Percentiles rank a stretch among this genome's conserved stretches.
Evolutionary conservation across 257 asterid genomes (phyloP).

Genomic region (Primulina eburnea): DNA sequence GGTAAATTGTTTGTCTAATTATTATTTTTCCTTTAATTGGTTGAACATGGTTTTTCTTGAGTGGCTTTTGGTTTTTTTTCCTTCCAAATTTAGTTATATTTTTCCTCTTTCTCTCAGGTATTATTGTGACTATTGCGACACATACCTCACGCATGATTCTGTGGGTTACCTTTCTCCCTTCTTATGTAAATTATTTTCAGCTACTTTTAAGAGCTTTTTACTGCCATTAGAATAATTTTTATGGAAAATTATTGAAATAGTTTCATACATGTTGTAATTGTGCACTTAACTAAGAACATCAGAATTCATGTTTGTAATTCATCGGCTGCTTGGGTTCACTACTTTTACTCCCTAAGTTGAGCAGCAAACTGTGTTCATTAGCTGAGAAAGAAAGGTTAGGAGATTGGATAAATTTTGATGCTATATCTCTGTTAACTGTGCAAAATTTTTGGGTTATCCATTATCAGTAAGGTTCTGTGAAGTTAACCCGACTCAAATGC

Average conservation of each 20-base stretch:
- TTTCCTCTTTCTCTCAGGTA: slow-evolving; percentile 46
- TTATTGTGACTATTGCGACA: slow-evolving; percentile 90
- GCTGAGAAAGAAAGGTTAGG: background rate
- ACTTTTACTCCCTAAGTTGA: background rate
- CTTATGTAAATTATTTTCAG: background rate
- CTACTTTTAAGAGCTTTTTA: background rate
- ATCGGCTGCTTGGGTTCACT: background rate
- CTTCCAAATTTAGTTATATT: background rate
- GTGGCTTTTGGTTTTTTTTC: slow-evolving; percentile 1
- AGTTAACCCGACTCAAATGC: background rate
- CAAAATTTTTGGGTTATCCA: background rate
- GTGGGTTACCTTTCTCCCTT: slow-evolving; percentile 39
- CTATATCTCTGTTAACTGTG: slow-evolving; percentile 3
- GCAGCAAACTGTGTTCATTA: slow-evolving; percentile 2
- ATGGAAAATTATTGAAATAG: slow-evolving; percentile 9
- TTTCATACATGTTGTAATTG: background rate
- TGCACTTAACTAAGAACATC: background rate
- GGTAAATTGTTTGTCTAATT: slow-evolving; percentile 19
- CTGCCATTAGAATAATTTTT: background rate
- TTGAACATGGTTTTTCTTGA: background rate
- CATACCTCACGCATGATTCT: slow-evolving; percentile 91
- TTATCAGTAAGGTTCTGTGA: background rate
- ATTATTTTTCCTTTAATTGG: background rate
- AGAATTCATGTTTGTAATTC: background rate
- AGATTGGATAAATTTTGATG: slow-evolving; percentile 12